These are phyloP conservation scores for Saccharomycopsis amapae DNA, from an alignment of 805 yeast species.

Conservation along the genomic window DNA sequence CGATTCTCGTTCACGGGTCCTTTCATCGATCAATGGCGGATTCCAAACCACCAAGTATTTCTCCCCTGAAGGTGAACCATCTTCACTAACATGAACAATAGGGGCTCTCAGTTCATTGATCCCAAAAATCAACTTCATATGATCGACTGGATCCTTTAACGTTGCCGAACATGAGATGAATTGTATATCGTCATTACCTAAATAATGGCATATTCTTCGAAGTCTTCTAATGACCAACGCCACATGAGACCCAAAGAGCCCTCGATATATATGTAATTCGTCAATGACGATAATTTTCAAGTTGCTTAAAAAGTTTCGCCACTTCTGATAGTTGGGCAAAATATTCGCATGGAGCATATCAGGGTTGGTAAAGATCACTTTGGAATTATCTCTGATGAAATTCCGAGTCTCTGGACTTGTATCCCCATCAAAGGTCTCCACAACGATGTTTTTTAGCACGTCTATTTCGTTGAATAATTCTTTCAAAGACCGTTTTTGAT, in stretches of 20 bases:
- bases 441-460: constrained; percentile 37
- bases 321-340: constrained; percentile 65
- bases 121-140: constrained; percentile 72
- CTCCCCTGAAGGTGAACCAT: constrained; percentile 85
- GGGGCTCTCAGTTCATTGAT: constrained; percentile 36
- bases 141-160: constrained; percentile 60
- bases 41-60: constrained; percentile 78
- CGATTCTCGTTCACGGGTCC: constrained; percentile 54
- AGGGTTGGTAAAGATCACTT: constrained; percentile 88
- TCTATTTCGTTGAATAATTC: constrained; percentile 48
- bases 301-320: constrained; percentile 62
- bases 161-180: constrained; percentile 96
- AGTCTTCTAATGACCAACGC: constrained; percentile 77
- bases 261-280: constrained; percentile 81
- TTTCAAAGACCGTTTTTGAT: constrained; percentile 77
- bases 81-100: constrained; percentile 55
- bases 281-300: constrained; percentile 73
- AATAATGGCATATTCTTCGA: constrained; percentile 49
- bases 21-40: constrained; percentile 62
- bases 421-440: constrained; percentile 92
- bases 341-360: constrained; percentile 86
- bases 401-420: constrained; percentile 55
- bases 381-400: constrained; percentile 52
- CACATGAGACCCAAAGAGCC: constrained; percentile 90
- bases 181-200: constrained; percentile 47